These are phyloP conservation scores for Nelumbo lutea DNA, from an alignment of 164 flowering plant species.

Conservation along the genomic window DNA sequence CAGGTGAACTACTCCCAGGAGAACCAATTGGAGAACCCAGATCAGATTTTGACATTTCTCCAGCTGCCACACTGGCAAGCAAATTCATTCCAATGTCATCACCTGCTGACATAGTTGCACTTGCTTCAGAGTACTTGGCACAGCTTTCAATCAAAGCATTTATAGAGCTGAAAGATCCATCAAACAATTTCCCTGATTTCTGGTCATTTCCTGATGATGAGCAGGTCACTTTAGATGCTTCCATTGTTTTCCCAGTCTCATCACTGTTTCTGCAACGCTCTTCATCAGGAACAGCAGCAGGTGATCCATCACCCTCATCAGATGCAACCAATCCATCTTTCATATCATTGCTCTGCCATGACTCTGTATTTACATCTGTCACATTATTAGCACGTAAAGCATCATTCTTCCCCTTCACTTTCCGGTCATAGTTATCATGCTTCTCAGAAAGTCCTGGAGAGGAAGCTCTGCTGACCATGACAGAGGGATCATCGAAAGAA, in stretches of 20 bases:
- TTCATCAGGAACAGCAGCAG: constrained; percentile 36
- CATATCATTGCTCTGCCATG: constrained; percentile 54
- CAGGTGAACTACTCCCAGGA: constrained; percentile 29
- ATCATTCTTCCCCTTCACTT: constrained; percentile 44
- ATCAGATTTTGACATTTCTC: constrained; percentile 61
- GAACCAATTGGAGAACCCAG: constrained; percentile 41
- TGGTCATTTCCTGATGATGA: constrained; percentile 21
- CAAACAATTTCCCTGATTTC: constrained; percentile 32
- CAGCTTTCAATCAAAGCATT: constrained; percentile 62
- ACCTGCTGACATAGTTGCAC: constrained; percentile 37
- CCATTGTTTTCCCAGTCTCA: constrained; percentile 17
- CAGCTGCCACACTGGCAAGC: constrained; percentile 95
- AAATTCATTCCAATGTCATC: constrained; percentile 91
- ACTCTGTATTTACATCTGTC: constrained; percentile 46
- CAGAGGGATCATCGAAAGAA: constrained; percentile 38
- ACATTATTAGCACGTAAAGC: constrained; percentile 25
- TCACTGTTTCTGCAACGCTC: constrained; percentile 32
- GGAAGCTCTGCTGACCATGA: constrained; percentile 33
- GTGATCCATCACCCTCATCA: constrained; percentile 52
- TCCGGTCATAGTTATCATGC: constrained; percentile 46
- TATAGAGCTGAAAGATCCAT: constrained; percentile 47
- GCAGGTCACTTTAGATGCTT: constrained; percentile 11
- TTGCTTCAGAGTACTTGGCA: constrained; percentile 39
- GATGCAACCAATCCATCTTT: constrained; percentile 30
- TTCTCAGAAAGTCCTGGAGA: constrained; percentile 57